phyloP scores from a whole-genome alignment of 2,329 filamentous ascomycete genomes.

The Claviceps sp. region DNA sequence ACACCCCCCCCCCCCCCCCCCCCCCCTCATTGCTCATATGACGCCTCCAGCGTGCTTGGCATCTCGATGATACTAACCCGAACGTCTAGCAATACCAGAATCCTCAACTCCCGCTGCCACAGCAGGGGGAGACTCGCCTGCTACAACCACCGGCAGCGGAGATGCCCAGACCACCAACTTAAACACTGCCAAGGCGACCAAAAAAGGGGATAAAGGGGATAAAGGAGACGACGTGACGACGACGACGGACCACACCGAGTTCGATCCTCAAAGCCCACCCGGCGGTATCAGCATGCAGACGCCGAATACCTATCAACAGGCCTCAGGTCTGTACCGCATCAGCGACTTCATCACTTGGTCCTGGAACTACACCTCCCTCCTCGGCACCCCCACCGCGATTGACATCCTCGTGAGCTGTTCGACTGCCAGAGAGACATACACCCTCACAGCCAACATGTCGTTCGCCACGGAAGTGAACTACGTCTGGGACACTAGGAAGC shows the following conservation, averaged over 20 bases:
- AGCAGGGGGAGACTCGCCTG: background rate
- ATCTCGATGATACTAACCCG: background rate
- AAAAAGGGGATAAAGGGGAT: conserved; percentile 7
- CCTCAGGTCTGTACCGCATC: conserved; percentile 44
- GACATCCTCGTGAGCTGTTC: conserved; percentile 47
- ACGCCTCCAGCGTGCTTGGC: background rate
- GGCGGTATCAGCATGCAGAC: conserved; percentile 41
- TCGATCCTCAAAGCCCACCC: conserved; percentile 30
- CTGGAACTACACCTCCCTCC: conserved; percentile 54
- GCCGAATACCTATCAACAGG: conserved; percentile 30
- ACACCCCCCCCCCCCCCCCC: too few relatives aligned
- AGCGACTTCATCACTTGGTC: conserved; percentile 45
- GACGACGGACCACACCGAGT: conserved; percentile 25
- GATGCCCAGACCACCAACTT: conserved; percentile 22
- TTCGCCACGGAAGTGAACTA: conserved; percentile 36
- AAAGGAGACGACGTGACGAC: conserved; percentile 14
- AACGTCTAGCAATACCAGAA: background rate
- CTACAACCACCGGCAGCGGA: conserved; percentile 1
- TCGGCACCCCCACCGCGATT: conserved; percentile 43
- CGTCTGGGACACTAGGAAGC: conserved; percentile 44
- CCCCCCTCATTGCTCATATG: background rate
- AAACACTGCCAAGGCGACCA: conserved; percentile 24
- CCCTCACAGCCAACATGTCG: conserved; percentile 50
- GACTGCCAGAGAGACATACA: conserved; percentile 39
- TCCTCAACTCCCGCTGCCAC: conserved; percentile 6